A percentile compares a stretch with the other conserved stretches of the same genome.
Conservation (phyloP, 1,139 yeast species). For the Suhomyces wounanorum region DNA sequence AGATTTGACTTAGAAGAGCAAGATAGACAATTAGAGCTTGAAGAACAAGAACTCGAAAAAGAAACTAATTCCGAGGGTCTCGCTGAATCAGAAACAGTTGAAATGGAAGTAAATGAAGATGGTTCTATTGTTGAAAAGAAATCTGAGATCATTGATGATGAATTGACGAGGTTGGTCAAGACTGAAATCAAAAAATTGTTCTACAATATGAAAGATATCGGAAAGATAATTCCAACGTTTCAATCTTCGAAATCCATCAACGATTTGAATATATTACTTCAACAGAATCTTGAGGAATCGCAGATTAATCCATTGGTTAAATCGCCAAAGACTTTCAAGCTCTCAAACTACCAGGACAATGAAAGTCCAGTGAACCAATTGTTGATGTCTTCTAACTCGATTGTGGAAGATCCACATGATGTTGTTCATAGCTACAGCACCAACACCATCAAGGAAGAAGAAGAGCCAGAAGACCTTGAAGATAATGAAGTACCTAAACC, state of each 20-base stretch:
- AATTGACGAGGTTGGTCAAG: slow-evolving; percentile 39
- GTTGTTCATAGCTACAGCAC: slow-evolving; percentile 34
- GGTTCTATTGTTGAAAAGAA: slow-evolving; percentile 16
- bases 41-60: slow-evolving; percentile 5
- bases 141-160: slow-evolving; percentile 27
- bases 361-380: slow-evolving; percentile 45
- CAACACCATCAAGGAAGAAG: slow-evolving; percentile 44
- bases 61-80: background rate
- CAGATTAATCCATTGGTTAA: slow-evolving; percentile 34
- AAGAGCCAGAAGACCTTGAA: slow-evolving; percentile 36
- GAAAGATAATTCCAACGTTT: slow-evolving; percentile 42
- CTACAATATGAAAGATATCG: slow-evolving; percentile 37
- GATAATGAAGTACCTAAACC: background rate
- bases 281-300: slow-evolving; percentile 13
- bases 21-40: slow-evolving; percentile 22
- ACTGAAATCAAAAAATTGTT: slow-evolving; percentile 41
- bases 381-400: slow-evolving; percentile 27
- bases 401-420: slow-evolving; percentile 18
- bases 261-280: slow-evolving; percentile 22
- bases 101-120: background rate
- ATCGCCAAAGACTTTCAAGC: slow-evolving; percentile 47
- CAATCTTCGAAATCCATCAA: slow-evolving; percentile 36
- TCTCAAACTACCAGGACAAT: slow-evolving; percentile 39
- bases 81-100: background rate
- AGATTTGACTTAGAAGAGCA: slow-evolving; percentile 46